Evolutionary conservation across 108 stramenopile species (phyloP), one percentile per base, ranked within the genome.

Genomic region (Fragilaria crotonensis): DNA sequence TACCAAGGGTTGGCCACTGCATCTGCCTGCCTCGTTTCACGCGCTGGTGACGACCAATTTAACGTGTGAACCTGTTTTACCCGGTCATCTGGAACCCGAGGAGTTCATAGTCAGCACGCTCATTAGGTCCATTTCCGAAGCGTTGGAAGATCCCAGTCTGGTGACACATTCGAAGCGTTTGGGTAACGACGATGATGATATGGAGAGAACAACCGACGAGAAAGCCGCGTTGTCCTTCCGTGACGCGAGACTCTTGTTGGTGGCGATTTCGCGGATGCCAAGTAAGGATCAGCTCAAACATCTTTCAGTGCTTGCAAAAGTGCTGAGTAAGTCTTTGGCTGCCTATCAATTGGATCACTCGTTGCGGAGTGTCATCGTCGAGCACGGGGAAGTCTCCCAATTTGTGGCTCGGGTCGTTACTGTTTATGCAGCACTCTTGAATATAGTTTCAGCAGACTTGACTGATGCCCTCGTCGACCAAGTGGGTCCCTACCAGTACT

Each of bases 371-470:
- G 36, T 50, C 3, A 14, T 76, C 1, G 45, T 45, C 2, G 14
- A 22, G 5, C 58, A 67, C 26, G 19, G 26, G n/a, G 76, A 76
- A 25, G 60, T 48, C 21, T 75, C 80, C 25, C 60, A 60, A 2
- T 66, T 90, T 58, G 7, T 90, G 25, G 81, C 85, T 1, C 73
- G 89, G 25, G 67, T 71, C 33, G 29, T 84, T 3, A 77, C 78
- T 25, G 55, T 77, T 18, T 68, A 65, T 49, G 55, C 75, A 32
- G 47, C 67, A 17, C 49, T 75, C 60, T 48, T 73, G 2, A 78
- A 75, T 64, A 33, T 78, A 23, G 29, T 82, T 22, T 56, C 59
- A 26, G 56, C 33, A 4, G 66, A 44, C 36, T 30, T 64, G n/a
- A 32, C 22, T 2, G 63, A 64, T 25, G 11, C 52, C 1, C 54